phyloP scores from a whole-genome alignment of 768 basidiomycete genomes.

The Russula lepida region DNA sequence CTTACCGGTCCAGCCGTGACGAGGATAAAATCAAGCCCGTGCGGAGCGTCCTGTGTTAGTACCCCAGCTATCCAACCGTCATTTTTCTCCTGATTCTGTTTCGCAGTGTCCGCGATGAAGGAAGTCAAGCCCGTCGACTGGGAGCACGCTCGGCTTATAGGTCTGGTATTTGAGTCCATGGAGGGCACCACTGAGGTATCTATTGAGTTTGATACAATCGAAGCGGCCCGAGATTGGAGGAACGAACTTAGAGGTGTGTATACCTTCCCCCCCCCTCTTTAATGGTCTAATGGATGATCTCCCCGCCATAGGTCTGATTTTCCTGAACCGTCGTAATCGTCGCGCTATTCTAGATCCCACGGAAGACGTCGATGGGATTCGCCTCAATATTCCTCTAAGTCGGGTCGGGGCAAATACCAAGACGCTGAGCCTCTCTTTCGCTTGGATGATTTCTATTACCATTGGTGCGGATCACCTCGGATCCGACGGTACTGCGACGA shows the following conservation, averaged over 20 bases:
- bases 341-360: constrained; percentile 28
- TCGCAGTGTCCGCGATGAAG: constrained; percentile 41
- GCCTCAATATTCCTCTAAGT: constrained; percentile 40
- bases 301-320: constrained; percentile 33
- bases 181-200: constrained; percentile 24
- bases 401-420: constrained; percentile 28
- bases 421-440: constrained; percentile 17
- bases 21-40: constrained; percentile 48
- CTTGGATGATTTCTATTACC: constrained; percentile 20
- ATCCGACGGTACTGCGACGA: neutral
- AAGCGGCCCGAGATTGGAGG: constrained; percentile 43
- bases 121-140: constrained; percentile 38
- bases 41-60: constrained; percentile 43
- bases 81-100: neutral
- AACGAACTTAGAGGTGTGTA: constrained; percentile 38
- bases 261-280: neutral
- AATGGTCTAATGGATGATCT: neutral
- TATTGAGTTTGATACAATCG: constrained; percentile 51
- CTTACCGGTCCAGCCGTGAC: constrained; percentile 47
- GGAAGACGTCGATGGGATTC: constrained; percentile 33
- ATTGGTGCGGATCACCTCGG: neutral
- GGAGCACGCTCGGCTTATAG: constrained; percentile 37
- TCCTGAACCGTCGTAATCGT: constrained; percentile 38
- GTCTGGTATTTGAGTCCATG: constrained; percentile 30
- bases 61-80: neutral